These are phyloP conservation scores for Actinidia chinensis DNA, from an alignment of 179 eudicot species.

Conservation along the genomic window DNA sequence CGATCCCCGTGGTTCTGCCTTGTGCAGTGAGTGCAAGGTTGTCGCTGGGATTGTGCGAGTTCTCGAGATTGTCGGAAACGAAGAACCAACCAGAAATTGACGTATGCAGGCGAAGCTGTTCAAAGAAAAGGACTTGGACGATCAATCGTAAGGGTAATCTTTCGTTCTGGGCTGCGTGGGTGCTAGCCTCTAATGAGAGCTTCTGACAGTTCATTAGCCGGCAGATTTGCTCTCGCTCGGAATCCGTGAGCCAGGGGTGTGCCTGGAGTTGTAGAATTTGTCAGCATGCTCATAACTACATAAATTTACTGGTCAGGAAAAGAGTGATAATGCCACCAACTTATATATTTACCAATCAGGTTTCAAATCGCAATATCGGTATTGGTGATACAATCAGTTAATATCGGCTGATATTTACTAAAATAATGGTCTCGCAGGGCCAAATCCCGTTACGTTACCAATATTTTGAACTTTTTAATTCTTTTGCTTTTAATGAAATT, in stretches of 20 bases:
- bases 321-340: neutral
- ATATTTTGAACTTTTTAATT: no score
- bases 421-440: no score
- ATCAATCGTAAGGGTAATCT: slow-evolving; percentile 78
- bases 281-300: slow-evolving; percentile 5
- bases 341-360: no score
- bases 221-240: slow-evolving; percentile 76
- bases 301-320: neutral
- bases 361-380: no score
- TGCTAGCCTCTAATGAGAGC: slow-evolving; percentile 80
- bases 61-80: slow-evolving; percentile 62
- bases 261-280: slow-evolving; percentile 41
- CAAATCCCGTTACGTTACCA: no score
- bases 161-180: slow-evolving; percentile 88
- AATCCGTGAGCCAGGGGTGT: slow-evolving; percentile 77
- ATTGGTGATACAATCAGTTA: no score
- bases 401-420: no score
- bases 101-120: slow-evolving; percentile 70
- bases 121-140: slow-evolving; percentile 83
- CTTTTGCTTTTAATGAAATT: no score
- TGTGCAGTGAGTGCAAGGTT: slow-evolving; percentile 22
- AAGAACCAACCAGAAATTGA: slow-evolving; percentile 82
- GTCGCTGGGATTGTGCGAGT: slow-evolving; percentile 34
- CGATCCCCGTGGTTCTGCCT: slow-evolving; percentile 26
- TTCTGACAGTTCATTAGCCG: slow-evolving; percentile 80